phyloP scores from a whole-genome alignment of 768 basidiomycete genomes.

The Pilatotrama ljubarskyi region DNA sequence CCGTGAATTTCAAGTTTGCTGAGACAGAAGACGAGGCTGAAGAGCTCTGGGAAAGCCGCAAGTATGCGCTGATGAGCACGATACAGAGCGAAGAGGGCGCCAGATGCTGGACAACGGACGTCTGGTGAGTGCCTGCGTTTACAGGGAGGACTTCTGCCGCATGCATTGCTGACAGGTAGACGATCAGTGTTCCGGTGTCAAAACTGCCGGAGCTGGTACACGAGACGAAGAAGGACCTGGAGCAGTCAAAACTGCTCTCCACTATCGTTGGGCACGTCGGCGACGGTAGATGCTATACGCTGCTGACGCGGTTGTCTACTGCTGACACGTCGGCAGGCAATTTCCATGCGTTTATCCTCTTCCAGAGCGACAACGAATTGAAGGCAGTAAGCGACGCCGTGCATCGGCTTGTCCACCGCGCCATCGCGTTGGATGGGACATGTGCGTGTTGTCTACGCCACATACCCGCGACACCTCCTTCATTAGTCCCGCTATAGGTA shows the following conservation, averaged over 20 bases:
- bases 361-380: conserved; percentile 59
- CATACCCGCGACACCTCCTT: not conserved
- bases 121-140: conserved; percentile 58
- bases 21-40: conserved; percentile 73
- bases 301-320: not conserved
- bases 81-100: conserved; percentile 62
- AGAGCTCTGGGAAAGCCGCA: conserved; percentile 81
- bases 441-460: conserved; percentile 44
- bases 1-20: conserved; percentile 70
- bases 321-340: conserved; percentile 38
- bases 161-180: not conserved
- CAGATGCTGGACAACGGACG: conserved; percentile 85
- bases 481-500: conserved; percentile 45
- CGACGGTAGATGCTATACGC: conserved; percentile 58
- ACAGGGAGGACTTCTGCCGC: not conserved
- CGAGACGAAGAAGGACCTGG: conserved; percentile 80
- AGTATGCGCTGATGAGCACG: conserved; percentile 77
- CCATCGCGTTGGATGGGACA: conserved; percentile 72
- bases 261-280: conserved; percentile 84
- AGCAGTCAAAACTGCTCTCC: conserved; percentile 52
- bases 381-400: conserved; percentile 56
- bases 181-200: conserved; percentile 65
- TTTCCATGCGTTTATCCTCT: conserved; percentile 55
- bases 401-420: conserved; percentile 71
- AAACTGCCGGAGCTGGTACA: conserved; percentile 66